phyloP scores from a whole-genome alignment of 1,284 basidiomycete species.

The Pseudozyma thailandica region DNA sequence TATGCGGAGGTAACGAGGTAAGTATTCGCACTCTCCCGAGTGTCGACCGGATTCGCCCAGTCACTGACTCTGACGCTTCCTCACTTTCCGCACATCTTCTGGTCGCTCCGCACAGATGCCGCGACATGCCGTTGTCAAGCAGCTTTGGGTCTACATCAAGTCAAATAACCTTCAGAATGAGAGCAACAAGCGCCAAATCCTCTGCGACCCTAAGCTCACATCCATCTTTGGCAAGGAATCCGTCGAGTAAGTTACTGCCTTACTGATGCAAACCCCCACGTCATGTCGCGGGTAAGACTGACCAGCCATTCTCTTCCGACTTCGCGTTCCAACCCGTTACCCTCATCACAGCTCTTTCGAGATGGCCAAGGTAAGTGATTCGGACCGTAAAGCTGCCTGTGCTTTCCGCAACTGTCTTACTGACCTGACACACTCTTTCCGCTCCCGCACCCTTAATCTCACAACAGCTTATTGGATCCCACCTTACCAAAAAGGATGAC shows the following conservation, averaged over 20 bases:
- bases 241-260: conserved; percentile 72
- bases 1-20: conserved; percentile 63
- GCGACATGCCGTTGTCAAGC: conserved; percentile 87
- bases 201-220: conserved; percentile 78
- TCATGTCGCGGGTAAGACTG: neutral
- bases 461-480: conserved; percentile 56
- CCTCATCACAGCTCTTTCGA: conserved; percentile 59
- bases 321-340: neutral
- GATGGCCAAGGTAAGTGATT: conserved; percentile 55
- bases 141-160: conserved; percentile 86
- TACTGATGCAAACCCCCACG: neutral
- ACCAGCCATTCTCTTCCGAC: neutral
- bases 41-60: neutral
- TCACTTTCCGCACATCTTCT: neutral
- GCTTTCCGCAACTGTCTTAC: neutral
- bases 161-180: conserved; percentile 81
- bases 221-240: conserved; percentile 80
- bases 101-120: conserved; percentile 75
- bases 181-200: conserved; percentile 76
- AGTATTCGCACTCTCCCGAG: conserved; percentile 12
- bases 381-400: neutral
- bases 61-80: neutral
- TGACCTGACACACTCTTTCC: neutral
- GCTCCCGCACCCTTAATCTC: neutral
- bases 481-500: conserved; percentile 62